A percentile compares a stretch with the other conserved stretches of the same genome.
These are phyloP conservation scores for Lactarius indigo DNA, from an alignment of 768 basidiomycete genomes.

Conservation along the genomic window DNA sequence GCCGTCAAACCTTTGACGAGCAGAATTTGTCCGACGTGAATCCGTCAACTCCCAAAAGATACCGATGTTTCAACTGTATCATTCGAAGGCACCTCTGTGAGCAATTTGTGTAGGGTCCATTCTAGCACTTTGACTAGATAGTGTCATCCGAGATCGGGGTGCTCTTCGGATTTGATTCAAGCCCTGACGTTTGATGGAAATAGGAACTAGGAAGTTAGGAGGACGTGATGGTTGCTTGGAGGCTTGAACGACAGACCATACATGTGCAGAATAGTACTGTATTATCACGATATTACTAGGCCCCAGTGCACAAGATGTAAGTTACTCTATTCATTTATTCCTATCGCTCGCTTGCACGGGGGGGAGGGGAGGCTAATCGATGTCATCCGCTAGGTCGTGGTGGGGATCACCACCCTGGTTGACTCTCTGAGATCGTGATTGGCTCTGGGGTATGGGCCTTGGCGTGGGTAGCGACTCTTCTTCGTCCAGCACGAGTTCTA, in stretches of 20 bases:
- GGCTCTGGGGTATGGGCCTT: not conserved
- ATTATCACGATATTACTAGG: not conserved
- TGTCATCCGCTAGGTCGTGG: not conserved
- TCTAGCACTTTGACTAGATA: slow-evolving; percentile 55
- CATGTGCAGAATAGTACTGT: too few relatives aligned
- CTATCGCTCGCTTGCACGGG: not conserved
- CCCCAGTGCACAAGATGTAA: not conserved
- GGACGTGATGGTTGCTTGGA: slow-evolving; percentile 36
- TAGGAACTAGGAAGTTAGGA: slow-evolving; percentile 47
- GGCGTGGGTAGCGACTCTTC: not conserved
- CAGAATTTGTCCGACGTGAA: slow-evolving; percentile 59
- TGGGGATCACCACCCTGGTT: not conserved
- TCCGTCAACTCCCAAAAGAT: slow-evolving; percentile 56
- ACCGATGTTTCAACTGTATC: slow-evolving; percentile 61
- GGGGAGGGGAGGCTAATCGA: not conserved
- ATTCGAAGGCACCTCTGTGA: slow-evolving; percentile 56
- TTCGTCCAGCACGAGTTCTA: slow-evolving; percentile 38
- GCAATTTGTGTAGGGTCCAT: slow-evolving; percentile 53
- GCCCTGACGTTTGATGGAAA: slow-evolving; percentile 48
- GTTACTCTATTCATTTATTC: not conserved
- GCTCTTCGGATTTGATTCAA: slow-evolving; percentile 42
- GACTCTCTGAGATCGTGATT: not conserved
- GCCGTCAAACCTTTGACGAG: slow-evolving; percentile 50
- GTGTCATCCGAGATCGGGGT: slow-evolving; percentile 36
- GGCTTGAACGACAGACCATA: slow-evolving; percentile 45